Base-by-base conservation (phyloP, 495 filamentous ascomycete species). In the Penicillium angulare region DNA sequence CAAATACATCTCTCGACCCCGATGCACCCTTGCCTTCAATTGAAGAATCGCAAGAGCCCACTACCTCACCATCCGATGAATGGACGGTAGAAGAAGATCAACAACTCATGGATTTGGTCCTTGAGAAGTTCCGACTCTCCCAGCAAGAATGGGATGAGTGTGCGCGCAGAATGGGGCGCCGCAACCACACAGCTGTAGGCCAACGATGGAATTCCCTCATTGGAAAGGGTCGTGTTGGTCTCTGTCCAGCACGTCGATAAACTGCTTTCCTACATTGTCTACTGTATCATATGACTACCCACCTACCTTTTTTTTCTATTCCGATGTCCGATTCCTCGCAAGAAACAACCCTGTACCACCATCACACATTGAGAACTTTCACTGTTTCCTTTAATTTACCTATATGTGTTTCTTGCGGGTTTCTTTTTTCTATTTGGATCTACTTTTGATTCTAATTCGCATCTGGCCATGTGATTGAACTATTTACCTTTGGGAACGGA, bases 91-190 rank as follows among this genome's bases (percentile, higher is more conserved):
- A 85, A 41, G 85, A 90, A 55, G 87, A 91, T 64, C 73, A 84
- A 43, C 77, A 83, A 18, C 73, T 92, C 5, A 80, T 91, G 20
- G 81, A 88, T 59, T 70, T 89, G 22, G 86, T 91, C 26, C 73
- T 91, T 2, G 83, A 86, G 60, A 91, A 89, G 61, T 78, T 90
- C 42, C 81, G 81, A 52, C 80, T 91, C 20, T 82, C 80, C 34
- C 84, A 83, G 64, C 79, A 74, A 45, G 86, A 91, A 49, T 90
- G 86, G 88, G 84, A 89, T 39, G 87, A 90, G 49, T 91, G 87
- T 69, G 87, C 87, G 47, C 73, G 79, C 36, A 80, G 73, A 54
- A 73, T 91, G 48, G 86, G 62, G 16, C 59, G 82, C 61, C 67
- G 66, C 17, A 83, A 87, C 58, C 68, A 81, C n/a, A 72, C 74